Base-by-base conservation (phyloP, 1,139 yeast species). In the Yarrowia galli region DNA sequence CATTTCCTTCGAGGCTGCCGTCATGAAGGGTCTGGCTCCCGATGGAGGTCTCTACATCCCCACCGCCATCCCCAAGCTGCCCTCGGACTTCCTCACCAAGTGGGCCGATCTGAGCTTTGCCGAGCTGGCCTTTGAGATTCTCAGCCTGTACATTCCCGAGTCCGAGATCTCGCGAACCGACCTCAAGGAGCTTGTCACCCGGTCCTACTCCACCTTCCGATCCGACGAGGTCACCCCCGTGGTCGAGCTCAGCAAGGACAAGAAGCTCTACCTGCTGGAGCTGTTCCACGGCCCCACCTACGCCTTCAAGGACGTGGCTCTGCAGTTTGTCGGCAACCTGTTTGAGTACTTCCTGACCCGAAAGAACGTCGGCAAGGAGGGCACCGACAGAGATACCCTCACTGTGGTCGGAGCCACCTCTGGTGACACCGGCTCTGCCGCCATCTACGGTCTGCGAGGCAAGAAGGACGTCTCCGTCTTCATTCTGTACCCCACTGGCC, bases 361-460 rank as follows among this genome's bases (percentile, higher is more conserved):
- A 79, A 85, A 86, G 74, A 95, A 95, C 76, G 83, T 84, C 40
- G 86, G 84, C 60, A 85, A 89, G 76, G 80, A 85, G 51, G 84
- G 80, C 40, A 84, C 84, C 68, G 84, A 86, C 71, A 85, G 96
- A 75, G 96, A 92, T 74, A 85, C 87, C 71, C 84, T 95, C 74
- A 95, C 99, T 48, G 99, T 95, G 72, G 97, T 95, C 70, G 99
- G 99, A 74, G 99, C 99, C 56, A 95, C 99, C 35, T 91, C 97
- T 67, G 99, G 99, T 75, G 99, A 95, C 77, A 95, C 99, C 61
- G 99, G 99, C 67, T 91, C 97, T 64, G 99, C 99, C 67, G 99
- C 99, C 71, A 95, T 95, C 73, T 95, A 95, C 80, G 99, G 99
- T 69, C 85, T 95, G 74, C 86, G 99, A 81, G 96, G 96, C 77